Evolutionary conservation across 2,329 filamentous ascomycete genomes (phyloP).

Genomic region (Bimuria novae-zelandiae): DNA sequence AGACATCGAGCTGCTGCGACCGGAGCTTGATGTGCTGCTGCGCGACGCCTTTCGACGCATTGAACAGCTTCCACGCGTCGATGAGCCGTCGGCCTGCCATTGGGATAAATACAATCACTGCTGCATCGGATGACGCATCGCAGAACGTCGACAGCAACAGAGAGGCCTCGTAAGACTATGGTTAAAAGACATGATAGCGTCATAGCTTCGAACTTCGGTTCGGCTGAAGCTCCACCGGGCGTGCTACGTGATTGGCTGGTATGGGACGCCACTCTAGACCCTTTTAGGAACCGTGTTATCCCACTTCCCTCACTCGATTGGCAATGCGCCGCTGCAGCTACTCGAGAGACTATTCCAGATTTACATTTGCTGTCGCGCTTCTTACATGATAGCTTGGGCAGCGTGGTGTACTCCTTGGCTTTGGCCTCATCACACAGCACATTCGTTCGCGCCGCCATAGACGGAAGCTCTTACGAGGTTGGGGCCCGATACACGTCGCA

Average conservation of each 20-base stretch:
- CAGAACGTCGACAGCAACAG: slow-evolving; percentile 4
- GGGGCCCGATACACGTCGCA: neutral
- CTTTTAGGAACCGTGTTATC: slow-evolving; percentile 15
- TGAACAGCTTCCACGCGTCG: slow-evolving; percentile 56
- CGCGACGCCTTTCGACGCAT: slow-evolving; percentile 53
- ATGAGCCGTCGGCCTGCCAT: slow-evolving; percentile 59
- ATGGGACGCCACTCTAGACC: slow-evolving; percentile 9
- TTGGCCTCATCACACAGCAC: neutral
- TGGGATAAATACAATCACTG: slow-evolving; percentile 25
- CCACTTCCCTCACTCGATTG: slow-evolving; percentile 5
- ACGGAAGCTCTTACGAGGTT: neutral
- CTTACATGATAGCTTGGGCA: neutral
- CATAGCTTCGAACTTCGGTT: slow-evolving; percentile 21
- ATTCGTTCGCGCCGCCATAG: neutral
- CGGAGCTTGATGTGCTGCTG: slow-evolving; percentile 63
- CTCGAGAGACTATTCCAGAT: neutral
- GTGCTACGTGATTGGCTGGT: neutral
- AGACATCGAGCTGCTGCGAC: slow-evolving; percentile 65
- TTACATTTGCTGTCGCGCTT: neutral
- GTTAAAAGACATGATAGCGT: slow-evolving; percentile 32
- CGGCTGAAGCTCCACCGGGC: neutral
- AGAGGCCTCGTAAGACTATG: neutral
- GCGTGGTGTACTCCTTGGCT: neutral
- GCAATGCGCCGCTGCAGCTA: neutral
- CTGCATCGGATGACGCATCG: slow-evolving; percentile 20